A percentile compares a stretch with the other conserved stretches of the same genome.
Conservation (phyloP, 352 stramenopile genomes). For the Pythium sp. region DNA sequence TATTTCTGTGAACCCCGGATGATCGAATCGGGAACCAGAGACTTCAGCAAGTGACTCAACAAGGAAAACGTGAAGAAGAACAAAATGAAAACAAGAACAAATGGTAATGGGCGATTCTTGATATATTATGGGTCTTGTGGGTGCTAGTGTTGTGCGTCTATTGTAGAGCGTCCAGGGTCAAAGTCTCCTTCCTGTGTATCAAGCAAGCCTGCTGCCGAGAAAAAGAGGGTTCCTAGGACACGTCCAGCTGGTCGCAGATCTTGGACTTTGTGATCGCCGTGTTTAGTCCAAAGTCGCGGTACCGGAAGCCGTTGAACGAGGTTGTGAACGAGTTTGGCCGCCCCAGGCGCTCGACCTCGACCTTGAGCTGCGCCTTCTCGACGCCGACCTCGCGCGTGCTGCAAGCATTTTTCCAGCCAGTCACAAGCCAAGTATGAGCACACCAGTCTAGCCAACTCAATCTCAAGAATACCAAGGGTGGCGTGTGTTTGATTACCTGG, state of each 20-base stretch:
- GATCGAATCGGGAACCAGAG: neutral
- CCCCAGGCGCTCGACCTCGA: conserved; percentile 60
- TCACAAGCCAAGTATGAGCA: neutral
- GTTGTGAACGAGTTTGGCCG: conserved; percentile 75
- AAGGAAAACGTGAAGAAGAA: conserved; percentile 9
- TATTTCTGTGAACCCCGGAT: neutral
- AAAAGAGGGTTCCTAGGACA: neutral
- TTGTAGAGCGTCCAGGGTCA: neutral
- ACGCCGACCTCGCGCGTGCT: conserved; percentile 66
- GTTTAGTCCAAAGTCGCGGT: conserved; percentile 80
- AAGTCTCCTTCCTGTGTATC: neutral
- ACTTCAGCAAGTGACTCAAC: too few relatives aligned
- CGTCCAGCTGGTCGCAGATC: conserved; percentile 76
- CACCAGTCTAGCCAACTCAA: neutral
- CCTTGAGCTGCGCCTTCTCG: conserved; percentile 71
- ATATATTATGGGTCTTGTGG: neutral
- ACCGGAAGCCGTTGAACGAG: conserved; percentile 86
- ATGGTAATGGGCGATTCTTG: conserved; percentile 1
- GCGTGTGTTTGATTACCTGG: conserved; percentile 31
- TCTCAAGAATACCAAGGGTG: neutral
- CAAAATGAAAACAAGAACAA: conserved; percentile 13
- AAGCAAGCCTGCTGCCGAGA: neutral
- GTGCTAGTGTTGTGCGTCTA: neutral
- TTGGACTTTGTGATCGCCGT: conserved; percentile 77
- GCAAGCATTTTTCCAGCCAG: neutral